Conservation (phyloP, 306 rosid species). For the Abrus pulchellus region DNA sequence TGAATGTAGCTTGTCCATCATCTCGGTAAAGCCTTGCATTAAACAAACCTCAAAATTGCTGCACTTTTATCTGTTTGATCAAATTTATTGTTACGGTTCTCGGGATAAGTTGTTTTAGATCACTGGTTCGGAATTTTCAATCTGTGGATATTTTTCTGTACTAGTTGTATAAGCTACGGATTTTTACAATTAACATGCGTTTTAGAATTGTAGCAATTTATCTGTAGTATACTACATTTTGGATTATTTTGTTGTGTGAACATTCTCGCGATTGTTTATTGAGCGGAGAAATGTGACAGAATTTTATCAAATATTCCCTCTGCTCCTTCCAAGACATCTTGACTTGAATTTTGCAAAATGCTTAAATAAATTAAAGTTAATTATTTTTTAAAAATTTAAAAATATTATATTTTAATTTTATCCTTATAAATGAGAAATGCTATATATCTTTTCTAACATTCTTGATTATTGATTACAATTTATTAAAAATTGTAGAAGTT, state of each 20-base stretch:
- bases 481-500: too few species aligned
- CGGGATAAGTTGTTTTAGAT: background rate
- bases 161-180: background rate
- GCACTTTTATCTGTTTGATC: conserved; percentile 11
- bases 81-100: conserved; percentile 14
- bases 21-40: conserved; percentile 19
- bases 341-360: too few species aligned
- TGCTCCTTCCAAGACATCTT: too few species aligned
- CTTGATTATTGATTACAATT: too few species aligned
- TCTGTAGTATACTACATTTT: background rate
- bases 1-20: conserved; percentile 1
- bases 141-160: background rate
- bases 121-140: background rate
- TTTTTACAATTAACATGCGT: background rate
- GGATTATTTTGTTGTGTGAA: background rate
- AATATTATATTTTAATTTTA: too few species aligned
- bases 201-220: background rate
- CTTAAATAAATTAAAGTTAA: too few species aligned
- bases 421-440: too few species aligned
- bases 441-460: too few species aligned
- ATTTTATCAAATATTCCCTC: background rate
- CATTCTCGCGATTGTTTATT: background rate
- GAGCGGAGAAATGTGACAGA: background rate
- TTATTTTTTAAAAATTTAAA: too few species aligned
- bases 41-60: conserved; percentile 3